These are phyloP conservation scores for Aleurites moluccanus DNA, from an alignment of 441 rosid genomes.

Conservation along the genomic window DNA sequence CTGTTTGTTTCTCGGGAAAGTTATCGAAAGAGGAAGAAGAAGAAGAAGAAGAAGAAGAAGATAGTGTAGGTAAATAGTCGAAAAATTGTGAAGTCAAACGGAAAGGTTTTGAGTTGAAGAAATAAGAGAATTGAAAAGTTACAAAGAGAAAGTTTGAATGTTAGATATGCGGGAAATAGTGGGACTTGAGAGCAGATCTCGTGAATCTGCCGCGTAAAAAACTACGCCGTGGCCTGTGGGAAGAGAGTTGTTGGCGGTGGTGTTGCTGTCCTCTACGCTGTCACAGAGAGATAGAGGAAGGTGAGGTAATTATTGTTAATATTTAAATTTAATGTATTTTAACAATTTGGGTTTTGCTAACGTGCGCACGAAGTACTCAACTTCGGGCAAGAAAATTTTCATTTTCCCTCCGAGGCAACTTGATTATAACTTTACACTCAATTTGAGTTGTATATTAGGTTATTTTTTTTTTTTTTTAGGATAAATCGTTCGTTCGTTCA, in stretches of 20 bases:
- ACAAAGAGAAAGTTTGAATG: constrained; percentile 5
- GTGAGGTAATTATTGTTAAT: constrained; percentile 12
- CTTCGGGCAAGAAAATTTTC: no score
- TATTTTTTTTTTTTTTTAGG: no score
- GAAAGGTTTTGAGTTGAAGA: background rate
- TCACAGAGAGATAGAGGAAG: background rate
- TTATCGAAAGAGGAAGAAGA: background rate
- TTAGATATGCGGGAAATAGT: background rate
- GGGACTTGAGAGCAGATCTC: constrained; percentile 1
- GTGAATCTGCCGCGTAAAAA: constrained; percentile 3
- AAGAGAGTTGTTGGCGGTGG: no score
- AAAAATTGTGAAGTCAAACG: constrained; percentile 9
- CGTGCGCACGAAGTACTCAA: background rate
- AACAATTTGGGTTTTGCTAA: background rate
- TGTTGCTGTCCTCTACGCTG: constrained; percentile 13
- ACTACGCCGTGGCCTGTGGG: constrained; percentile 16
- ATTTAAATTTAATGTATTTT: background rate
- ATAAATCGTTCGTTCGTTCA: no score
- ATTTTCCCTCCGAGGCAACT: no score
- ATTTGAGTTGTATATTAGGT: no score
- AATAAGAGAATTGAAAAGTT: constrained; percentile 3
- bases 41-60: background rate
- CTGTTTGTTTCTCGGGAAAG: background rate
- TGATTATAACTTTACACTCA: no score
- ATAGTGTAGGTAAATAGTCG: background rate